Evolutionary conservation across 192 early-diverging fungal genomes (phyloP).

Genomic region (Gonapodya prolifera): DNA sequence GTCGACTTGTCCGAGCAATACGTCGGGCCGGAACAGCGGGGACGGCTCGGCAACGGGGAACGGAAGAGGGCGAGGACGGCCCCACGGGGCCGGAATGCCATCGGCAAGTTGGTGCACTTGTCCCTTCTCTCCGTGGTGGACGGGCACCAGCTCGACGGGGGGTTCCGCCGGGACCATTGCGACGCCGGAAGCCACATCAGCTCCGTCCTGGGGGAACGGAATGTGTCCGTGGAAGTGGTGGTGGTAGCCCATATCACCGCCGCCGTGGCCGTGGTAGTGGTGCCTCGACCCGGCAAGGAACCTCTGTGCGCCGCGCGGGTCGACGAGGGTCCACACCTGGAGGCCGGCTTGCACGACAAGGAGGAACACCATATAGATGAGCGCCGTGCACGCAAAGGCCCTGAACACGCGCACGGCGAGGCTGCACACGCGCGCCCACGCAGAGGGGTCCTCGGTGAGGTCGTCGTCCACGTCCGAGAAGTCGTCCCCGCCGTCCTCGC

Average conservation of each 20-base stretch:
- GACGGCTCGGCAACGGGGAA: background rate
- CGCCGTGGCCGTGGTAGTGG: too few species aligned
- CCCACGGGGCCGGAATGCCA: background rate
- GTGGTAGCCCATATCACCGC: background rate
- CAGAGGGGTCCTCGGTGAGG: background rate
- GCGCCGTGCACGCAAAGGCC: background rate
- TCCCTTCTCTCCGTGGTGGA: background rate
- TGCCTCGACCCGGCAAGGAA: too few species aligned
- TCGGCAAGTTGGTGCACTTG: background rate
- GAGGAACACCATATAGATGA: background rate
- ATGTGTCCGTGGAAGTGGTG: background rate
- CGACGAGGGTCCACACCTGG: background rate
- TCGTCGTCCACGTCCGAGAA: background rate
- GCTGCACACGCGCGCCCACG: background rate
- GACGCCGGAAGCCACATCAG: too few species aligned
- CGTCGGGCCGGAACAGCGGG: too few species aligned
- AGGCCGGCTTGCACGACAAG: background rate
- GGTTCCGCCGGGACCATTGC: background rate
- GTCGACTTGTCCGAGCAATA: too few species aligned
- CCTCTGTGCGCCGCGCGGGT: background rate
- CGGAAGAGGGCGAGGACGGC: background rate
- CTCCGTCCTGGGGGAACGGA: too few species aligned
- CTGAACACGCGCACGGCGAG: background rate
- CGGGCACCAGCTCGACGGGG: background rate
- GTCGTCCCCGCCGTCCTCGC: background rate